Conservation (phyloP, 345 rosid genomes). For the Salix udensis region DNA sequence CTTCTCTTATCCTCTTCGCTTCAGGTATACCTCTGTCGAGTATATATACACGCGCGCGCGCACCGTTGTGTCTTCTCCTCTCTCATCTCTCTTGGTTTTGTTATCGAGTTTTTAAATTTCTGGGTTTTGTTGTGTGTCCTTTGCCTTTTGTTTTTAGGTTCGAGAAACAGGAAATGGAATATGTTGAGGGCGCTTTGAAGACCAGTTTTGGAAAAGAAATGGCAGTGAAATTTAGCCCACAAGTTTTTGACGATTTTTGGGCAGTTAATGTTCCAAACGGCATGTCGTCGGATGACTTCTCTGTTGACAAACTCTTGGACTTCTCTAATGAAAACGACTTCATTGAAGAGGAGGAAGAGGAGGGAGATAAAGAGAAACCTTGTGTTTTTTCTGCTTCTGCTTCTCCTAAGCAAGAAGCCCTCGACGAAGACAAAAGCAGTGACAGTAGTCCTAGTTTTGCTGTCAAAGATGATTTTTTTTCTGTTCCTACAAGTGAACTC, state of each 20-base stretch:
- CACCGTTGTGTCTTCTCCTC: not conserved
- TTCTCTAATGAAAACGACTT: conserved; percentile 63
- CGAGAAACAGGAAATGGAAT: conserved; percentile 45
- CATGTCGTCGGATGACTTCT: conserved; percentile 52
- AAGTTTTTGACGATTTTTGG: conserved; percentile 36
- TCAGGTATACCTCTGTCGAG: conserved; percentile 22
- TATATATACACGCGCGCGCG: not conserved
- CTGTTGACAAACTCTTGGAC: conserved; percentile 76
- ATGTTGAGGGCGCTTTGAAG: conserved; percentile 67
- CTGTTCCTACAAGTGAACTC: conserved; percentile 52
- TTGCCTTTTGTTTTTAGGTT: conserved; percentile 6
- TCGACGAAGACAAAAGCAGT: conserved; percentile 15
- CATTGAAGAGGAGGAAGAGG: conserved; percentile 28
- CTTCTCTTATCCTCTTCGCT: conserved; percentile 7
- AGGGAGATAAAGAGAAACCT: conserved; percentile 17
- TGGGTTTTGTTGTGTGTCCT: conserved; percentile 1
- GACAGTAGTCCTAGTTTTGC: conserved; percentile 18
- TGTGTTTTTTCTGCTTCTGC: conserved; percentile 18
- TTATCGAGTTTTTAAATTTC: not conserved
- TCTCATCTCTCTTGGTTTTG: not conserved
- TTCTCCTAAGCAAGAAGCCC: conserved; percentile 13
- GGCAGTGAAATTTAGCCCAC: conserved; percentile 39
- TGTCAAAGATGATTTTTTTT: conserved; percentile 30
- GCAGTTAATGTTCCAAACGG: conserved; percentile 36
- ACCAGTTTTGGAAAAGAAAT: conserved; percentile 55